These are phyloP conservation scores for Polyplosphaeria fusca DNA, from an alignment of 495 filamentous ascomycete genomes.

Conservation along the genomic window DNA sequence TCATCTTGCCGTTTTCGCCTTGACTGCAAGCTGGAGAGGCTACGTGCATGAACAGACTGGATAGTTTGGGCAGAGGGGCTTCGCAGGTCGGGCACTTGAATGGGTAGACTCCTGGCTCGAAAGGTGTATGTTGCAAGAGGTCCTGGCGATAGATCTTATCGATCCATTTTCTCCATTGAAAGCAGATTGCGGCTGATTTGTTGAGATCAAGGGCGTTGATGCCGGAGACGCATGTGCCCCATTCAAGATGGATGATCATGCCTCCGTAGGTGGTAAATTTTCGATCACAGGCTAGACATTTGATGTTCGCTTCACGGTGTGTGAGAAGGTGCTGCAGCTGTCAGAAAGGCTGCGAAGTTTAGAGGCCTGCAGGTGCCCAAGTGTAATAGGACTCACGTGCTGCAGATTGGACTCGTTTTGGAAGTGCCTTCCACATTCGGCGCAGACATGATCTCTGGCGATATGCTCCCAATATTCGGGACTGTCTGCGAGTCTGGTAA, in stretches of 20 bases:
- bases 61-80: neutral
- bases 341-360: no score
- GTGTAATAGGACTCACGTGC: neutral
- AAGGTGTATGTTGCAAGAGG: neutral
- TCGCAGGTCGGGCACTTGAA: slow-evolving; percentile 8
- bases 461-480: neutral
- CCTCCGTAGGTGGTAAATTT: slow-evolving; percentile 8
- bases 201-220: slow-evolving; percentile 10
- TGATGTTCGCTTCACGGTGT: neutral
- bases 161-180: slow-evolving; percentile 10
- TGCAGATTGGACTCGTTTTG: neutral
- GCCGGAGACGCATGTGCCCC: slow-evolving; percentile 12
- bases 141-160: slow-evolving; percentile 1
- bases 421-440: neutral
- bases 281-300: neutral
- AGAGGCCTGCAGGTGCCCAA: no score
- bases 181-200: slow-evolving; percentile 8
- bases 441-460: neutral
- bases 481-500: no score
- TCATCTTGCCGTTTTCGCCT: neutral
- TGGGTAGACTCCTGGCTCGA: slow-evolving; percentile 2
- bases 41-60: slow-evolving; percentile 11
- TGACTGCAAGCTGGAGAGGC: neutral
- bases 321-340: neutral
- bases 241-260: slow-evolving; percentile 20